These are phyloP conservation scores for Mucor racemosus DNA, from an alignment of 371 early-diverging fungal genomes.

Conservation along the genomic window DNA sequence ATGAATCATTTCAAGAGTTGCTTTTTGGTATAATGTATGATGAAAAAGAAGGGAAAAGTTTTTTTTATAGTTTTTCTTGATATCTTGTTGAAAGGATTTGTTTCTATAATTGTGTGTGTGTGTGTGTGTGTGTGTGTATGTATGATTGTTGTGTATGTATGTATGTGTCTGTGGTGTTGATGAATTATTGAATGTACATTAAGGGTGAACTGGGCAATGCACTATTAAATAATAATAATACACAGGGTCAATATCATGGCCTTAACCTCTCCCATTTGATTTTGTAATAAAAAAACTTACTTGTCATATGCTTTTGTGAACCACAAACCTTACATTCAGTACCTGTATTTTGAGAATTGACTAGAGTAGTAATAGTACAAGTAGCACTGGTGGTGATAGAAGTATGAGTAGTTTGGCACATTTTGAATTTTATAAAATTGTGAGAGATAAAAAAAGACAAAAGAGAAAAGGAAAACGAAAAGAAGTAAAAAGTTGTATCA, in stretches of 20 bases:
- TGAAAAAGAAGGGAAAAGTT: neutral
- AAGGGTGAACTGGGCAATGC: constrained; percentile 37
- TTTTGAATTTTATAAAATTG: neutral
- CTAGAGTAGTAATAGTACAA: constrained; percentile 7
- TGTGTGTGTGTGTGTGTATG: neutral
- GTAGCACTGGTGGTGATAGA: neutral
- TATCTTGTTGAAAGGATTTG: constrained; percentile 1
- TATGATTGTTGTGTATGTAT: too few species aligned
- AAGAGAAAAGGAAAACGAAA: neutral
- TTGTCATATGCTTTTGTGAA: constrained; percentile 43
- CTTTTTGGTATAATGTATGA: neutral
- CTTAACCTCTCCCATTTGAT: neutral
- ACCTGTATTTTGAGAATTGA: constrained; percentile 13
- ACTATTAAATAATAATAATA: constrained; percentile 14
- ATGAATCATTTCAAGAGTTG: neutral
- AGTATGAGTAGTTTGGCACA: neutral
- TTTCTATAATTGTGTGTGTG: neutral
- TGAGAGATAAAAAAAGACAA: neutral
- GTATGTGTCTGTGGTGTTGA: too few species aligned
- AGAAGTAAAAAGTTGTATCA: neutral
- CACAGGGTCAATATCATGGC: neutral
- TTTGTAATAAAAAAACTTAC: constrained; percentile 22
- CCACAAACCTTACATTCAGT: constrained; percentile 38
- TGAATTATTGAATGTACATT: neutral
- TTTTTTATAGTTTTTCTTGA: neutral